Percentiles rank a stretch among this genome's conserved stretches.
These are phyloP conservation scores for Trichophyton mentagrophytes DNA, from an alignment of 2,329 filamentous ascomycete genomes.

Conservation along the genomic window DNA sequence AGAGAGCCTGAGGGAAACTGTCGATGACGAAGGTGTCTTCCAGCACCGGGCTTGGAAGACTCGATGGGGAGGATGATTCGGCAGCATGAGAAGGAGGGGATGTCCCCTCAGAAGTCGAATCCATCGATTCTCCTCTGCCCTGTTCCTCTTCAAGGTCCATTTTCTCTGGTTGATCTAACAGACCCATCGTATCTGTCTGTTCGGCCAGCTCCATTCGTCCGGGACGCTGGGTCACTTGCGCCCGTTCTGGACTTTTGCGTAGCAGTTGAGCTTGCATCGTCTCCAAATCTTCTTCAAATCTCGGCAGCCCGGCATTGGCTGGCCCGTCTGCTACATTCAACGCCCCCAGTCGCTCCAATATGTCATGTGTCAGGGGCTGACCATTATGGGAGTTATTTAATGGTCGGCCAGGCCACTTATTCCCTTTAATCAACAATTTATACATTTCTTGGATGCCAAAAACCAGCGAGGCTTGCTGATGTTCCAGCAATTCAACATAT, in stretches of 20 bases:
- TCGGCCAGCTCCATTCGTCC: no score
- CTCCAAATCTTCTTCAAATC: slow-evolving; percentile 43
- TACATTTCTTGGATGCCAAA: slow-evolving; percentile 50
- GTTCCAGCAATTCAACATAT: slow-evolving; percentile 55
- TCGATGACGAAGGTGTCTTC: neutral
- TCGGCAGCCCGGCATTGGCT: slow-evolving; percentile 18
- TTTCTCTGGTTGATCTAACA: no score
- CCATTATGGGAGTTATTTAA: slow-evolving; percentile 41
- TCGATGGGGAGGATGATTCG: slow-evolving; percentile 27
- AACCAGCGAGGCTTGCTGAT: slow-evolving; percentile 51
- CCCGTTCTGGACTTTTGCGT: no score
- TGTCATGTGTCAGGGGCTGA: slow-evolving; percentile 51
- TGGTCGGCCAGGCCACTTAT: slow-evolving; percentile 44
- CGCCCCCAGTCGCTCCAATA: slow-evolving; percentile 46
- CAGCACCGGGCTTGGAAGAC: slow-evolving; percentile 9
- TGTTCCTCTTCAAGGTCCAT: slow-evolving; percentile 29
- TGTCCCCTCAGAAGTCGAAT: slow-evolving; percentile 45
- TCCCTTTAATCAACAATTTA: slow-evolving; percentile 38
- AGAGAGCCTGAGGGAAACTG: neutral
- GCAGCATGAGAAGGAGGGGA: slow-evolving; percentile 38
- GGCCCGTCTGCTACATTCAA: slow-evolving; percentile 41
- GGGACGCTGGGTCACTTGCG: no score
- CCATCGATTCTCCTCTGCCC: slow-evolving; percentile 40
- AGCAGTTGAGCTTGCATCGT: slow-evolving; percentile 38
- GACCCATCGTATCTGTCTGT: no score